Evolutionary conservation across 2,329 filamentous ascomycete genomes (phyloP), one percentile per base, ranked within the genome.

Genomic region (Aspergillus clavatus): DNA sequence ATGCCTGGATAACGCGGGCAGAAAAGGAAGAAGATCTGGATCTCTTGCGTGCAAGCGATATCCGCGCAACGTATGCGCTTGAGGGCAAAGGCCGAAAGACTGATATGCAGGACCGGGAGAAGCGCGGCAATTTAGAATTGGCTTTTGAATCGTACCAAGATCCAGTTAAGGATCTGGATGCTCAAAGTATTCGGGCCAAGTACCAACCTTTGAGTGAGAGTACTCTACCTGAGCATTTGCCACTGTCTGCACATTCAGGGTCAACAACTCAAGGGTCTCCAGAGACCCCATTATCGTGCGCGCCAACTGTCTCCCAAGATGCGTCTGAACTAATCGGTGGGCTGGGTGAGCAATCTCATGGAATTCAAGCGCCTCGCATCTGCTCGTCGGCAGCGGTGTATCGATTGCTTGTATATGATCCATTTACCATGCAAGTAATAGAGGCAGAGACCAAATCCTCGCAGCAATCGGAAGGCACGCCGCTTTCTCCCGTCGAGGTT

Each of bases 381-480:
- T 22, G 39, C 19, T 10, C 40, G 18, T 31, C 41, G n/a, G 16
- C 50, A 19, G 48, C 55, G 6, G 50, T 47, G 3, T 68, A 68
- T 47, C 62, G 61, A 21, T 57, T 71, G n/a, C 54, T 72, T 22
- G 64, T 66, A 7, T 70, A 67, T 42, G 68, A 72, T 45, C 47
- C 62, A 8, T 58, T 55, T 6, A 60, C 53, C 4, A 52, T 54
- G 5, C 43, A 59, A 44, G 52, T 70, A 2, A 62, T 50, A 12
- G 56, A 60, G 19, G 59, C 65, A 4, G 59, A 64, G 29, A 61
- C 66, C 21, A 61, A 55, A 23, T 62, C 63, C 8, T 68, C 67
- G 19, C 33, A 53, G 7, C 60, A 62, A 36, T 44, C 55, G 7
- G 43, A 54, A 5, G 48, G 54, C 14, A 56, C 62, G 10, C 40